phyloP scores from a whole-genome alignment of 2,329 filamentous ascomycete genomes.

The Clarireedia homoeocarpa region DNA sequence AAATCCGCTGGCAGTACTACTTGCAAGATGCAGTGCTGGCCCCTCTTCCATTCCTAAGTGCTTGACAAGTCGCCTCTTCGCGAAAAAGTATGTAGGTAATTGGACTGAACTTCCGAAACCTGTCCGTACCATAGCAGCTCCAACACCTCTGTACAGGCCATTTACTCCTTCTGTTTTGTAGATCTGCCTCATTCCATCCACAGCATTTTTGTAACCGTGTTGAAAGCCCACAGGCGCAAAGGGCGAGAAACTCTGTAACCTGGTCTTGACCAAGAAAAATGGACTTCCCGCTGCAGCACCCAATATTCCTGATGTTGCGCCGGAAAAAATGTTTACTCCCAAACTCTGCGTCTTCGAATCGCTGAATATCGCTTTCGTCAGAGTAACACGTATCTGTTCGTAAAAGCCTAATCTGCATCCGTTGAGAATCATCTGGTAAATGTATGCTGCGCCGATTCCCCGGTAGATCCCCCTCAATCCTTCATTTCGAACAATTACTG shows the following conservation, averaged over 20 bases:
- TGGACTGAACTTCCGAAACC: conserved; percentile 95
- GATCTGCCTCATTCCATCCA: conserved; percentile 77
- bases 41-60: conserved; percentile 89
- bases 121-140: conserved; percentile 90
- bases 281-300: conserved; percentile 90
- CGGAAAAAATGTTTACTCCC: conserved; percentile 87
- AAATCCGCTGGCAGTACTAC: conserved; percentile 84
- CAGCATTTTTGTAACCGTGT: conserved; percentile 79
- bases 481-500: conserved; percentile 85
- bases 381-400: conserved; percentile 73
- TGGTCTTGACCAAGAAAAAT: conserved; percentile 96
- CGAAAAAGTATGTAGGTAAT: conserved; percentile 96
- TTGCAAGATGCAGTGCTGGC: conserved; percentile 77
- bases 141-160: conserved; percentile 84
- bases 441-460: conserved; percentile 83
- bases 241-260: conserved; percentile 87
- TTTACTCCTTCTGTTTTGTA: conserved; percentile 66
- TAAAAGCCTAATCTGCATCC: conserved; percentile 96
- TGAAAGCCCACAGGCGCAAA: conserved; percentile 95
- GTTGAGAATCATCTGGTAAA: conserved; percentile 95
- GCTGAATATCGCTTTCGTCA: conserved; percentile 63
- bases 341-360: conserved; percentile 74
- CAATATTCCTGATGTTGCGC: conserved; percentile 80
- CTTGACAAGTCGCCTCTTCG: conserved; percentile 74
- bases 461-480: conserved; percentile 79